These are phyloP conservation scores for Conringia planisiliqua DNA, from an alignment of 345 rosid species.

Conservation along the genomic window DNA sequence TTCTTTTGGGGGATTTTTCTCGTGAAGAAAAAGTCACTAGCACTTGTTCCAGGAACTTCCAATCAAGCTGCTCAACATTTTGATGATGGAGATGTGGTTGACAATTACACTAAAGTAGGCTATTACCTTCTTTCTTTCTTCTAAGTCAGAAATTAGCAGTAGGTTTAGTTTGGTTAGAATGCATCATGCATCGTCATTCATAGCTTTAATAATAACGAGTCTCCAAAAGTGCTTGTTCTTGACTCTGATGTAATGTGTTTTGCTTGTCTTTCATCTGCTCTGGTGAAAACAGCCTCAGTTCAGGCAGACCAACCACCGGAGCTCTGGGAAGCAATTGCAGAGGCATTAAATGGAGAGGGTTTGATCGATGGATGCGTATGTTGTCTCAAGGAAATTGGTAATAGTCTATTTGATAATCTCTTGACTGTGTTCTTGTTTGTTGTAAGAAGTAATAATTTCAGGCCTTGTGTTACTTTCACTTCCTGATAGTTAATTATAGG, in stretches of 20 bases:
- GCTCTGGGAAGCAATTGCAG: slow-evolving; percentile 9
- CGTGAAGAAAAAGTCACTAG: not conserved
- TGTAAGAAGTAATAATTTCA: not conserved
- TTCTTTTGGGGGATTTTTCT: slow-evolving; percentile 35
- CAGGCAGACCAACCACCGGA: not conserved
- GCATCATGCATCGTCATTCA: not conserved
- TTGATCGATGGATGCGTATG: not conserved
- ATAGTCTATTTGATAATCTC: not conserved
- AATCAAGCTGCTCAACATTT: not conserved
- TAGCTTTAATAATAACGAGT: not conserved
- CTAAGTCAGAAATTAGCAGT: not conserved
- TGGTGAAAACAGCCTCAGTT: slow-evolving; percentile 7
- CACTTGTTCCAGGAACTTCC: slow-evolving; percentile 28
- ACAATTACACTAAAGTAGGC: slow-evolving; percentile 15
- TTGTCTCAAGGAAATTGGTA: not conserved
- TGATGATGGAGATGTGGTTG: slow-evolving; percentile 19
- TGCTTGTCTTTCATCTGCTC: not conserved
- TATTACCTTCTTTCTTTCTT: not conserved
- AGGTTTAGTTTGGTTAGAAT: not conserved
- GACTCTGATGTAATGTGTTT: slow-evolving; percentile 1
- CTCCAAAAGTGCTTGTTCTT: not conserved
- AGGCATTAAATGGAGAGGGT: not conserved
- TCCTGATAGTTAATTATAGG: not conserved
- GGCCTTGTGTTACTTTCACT: not conserved
- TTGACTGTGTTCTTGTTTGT: not conserved